phyloP scores from a whole-genome alignment of 1,284 basidiomycete species.

The Microbotryum silenes-acaulis region DNA sequence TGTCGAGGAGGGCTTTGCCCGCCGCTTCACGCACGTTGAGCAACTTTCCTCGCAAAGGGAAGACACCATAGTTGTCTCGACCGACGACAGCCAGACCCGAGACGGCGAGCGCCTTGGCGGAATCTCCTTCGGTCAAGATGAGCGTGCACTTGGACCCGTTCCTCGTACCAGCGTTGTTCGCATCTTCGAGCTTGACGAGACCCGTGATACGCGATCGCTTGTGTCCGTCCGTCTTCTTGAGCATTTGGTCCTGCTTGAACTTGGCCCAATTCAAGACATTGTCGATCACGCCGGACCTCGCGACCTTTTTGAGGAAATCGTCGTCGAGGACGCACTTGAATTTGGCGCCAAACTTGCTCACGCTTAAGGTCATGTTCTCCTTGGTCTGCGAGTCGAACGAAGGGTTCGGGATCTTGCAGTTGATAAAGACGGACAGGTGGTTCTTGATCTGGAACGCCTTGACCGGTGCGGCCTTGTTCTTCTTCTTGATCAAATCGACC shows the following conservation, averaged over 20 bases:
- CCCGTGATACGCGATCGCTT: conserved; percentile 86
- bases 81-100: conserved; percentile 92
- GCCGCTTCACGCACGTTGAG: conserved; percentile 95
- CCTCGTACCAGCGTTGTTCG: conserved; percentile 90
- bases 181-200: conserved; percentile 88
- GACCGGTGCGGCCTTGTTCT: conserved; percentile 79
- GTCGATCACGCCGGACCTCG: conserved; percentile 85
- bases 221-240: conserved; percentile 93
- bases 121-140: conserved; percentile 98
- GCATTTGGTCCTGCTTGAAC: conserved; percentile 90
- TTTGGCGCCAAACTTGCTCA: conserved; percentile 80
- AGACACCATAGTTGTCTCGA: conserved; percentile 94
- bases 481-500: conserved; percentile 77
- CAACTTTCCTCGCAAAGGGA: conserved; percentile 93
- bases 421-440: conserved; percentile 98
- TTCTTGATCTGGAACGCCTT: conserved; percentile 92
- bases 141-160: conserved; percentile 79
- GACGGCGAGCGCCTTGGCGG: conserved; percentile 92
- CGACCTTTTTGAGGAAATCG: conserved; percentile 92
- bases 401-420: conserved; percentile 92
- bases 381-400: conserved; percentile 99
- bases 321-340: conserved; percentile 67
- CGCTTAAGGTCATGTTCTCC: conserved; percentile 82
- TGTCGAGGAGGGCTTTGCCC: conserved; percentile 96
- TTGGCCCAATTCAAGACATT: conserved; percentile 91